Base-by-base conservation (phyloP, 1,139 yeast species). In the Starmera stellimalicola region DNA sequence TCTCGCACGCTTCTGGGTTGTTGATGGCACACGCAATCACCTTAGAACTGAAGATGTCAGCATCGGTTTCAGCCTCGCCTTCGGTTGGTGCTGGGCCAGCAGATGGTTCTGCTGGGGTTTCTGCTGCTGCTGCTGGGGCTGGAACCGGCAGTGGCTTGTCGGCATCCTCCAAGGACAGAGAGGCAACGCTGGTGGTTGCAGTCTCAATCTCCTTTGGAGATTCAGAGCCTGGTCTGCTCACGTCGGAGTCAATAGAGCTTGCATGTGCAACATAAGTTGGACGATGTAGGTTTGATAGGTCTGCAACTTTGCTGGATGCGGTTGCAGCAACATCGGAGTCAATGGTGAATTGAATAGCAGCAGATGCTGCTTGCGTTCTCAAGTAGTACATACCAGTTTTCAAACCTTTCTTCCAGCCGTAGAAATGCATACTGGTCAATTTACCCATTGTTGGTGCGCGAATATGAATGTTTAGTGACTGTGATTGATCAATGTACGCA, bases 341-440 rank as follows among this genome's bases (percentile, higher is more conserved):
- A 31, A 88, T 75, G 8, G 96, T 88, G 55, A 85, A 88, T 62
- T 87, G 94, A 47, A 88, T 88, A 22, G 97, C 95, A 34, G 91
- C 78, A 19, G 95, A 70, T 3, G 97, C 96, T 24, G 96, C 95
- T 65, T 82, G 93, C 6, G 97, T 88, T 56, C 97, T 74, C 55
- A 91, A 65, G 61, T 91, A 91, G 68, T 91, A 91, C 95, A 91
- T 88, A 41, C 98, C 98, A 5, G 98, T 91, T 70, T 91, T 91
- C 55, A 91, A 71, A 30, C 97, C 98, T 65, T 79, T 82, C 60
- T 80, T 80, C 97, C 97, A 91, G 30, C 95, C 95, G 57, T 88
- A 85, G 65, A 91, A 91, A 60, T 91, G 97, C 93, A 88, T 88
- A 50, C 88, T 74, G n/a, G 97, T 88, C 45, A 91, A 69, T 58